Evolutionary conservation across 352 stramenopile species (phyloP).

Genomic region (Hyaloperonospora arabidopsidis): DNA sequence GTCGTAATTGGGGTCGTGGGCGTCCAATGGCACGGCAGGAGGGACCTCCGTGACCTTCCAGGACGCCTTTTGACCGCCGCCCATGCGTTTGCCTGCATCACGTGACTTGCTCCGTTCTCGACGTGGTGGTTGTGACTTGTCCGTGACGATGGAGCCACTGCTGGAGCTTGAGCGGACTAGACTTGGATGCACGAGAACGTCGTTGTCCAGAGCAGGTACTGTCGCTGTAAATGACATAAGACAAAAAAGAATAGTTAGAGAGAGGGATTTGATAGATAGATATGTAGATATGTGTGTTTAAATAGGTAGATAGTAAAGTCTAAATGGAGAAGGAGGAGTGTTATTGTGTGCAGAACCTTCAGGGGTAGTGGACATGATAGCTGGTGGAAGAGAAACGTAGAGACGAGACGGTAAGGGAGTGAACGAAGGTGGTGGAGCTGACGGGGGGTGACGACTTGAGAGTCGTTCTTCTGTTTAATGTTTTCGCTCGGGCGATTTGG

Average conservation of each 20-base stretch:
- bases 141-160: slow-evolving; percentile 26
- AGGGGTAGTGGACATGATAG: slow-evolving; percentile 25
- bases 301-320: too few species aligned
- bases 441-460: slow-evolving; percentile 4
- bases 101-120: slow-evolving; percentile 83
- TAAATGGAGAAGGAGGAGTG: neutral
- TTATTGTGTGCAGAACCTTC: slow-evolving; percentile 14
- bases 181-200: slow-evolving; percentile 15
- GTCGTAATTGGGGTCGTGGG: slow-evolving; percentile 91
- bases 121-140: slow-evolving; percentile 50
- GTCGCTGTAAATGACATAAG: slow-evolving; percentile 9
- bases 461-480: slow-evolving; percentile 16
- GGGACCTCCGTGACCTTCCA: slow-evolving; percentile 80
- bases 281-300: neutral
- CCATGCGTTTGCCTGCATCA: slow-evolving; percentile 81
- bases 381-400: neutral
- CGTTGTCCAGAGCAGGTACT: slow-evolving; percentile 20
- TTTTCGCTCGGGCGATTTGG: slow-evolving; percentile 9
- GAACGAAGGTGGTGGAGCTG: slow-evolving; percentile 7
- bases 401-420: slow-evolving; percentile 16
- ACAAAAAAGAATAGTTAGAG: neutral
- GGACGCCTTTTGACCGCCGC: slow-evolving; percentile 77
- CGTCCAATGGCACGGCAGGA: slow-evolving; percentile 56
- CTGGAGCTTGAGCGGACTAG: slow-evolving; percentile 1
- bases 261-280: neutral